Evolutionary conservation across 148 eudicot genomes (phyloP).

Genomic region (Silene conica): DNA sequence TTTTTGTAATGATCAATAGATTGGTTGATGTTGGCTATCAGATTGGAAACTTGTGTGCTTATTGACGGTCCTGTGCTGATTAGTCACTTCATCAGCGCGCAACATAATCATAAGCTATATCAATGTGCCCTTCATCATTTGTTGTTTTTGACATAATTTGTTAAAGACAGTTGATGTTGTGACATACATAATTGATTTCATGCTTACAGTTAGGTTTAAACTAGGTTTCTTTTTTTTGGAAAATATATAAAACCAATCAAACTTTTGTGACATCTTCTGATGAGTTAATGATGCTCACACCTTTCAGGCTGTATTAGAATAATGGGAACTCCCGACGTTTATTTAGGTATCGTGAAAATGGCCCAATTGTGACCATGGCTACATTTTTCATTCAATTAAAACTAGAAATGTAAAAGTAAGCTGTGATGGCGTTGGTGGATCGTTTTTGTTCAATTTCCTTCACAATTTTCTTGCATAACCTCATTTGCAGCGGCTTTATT

Average conservation of each 20-base stretch:
- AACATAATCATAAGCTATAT: constrained; percentile 30
- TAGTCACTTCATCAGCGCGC: constrained; percentile 22
- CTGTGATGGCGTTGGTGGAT: background rate
- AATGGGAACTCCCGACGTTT: no score
- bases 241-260: background rate
- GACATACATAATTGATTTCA: constrained; percentile 4
- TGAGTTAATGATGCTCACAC: no score
- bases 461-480: background rate
- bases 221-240: background rate
- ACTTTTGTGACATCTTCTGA: no score
- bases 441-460: background rate
- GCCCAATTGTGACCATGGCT: background rate
- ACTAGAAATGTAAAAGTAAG: background rate
- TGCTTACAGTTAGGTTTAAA: no score
- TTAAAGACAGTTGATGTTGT: background rate
- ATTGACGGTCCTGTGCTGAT: constrained; percentile 32
- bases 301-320: no score
- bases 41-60: constrained; percentile 14
- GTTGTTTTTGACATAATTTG: background rate
- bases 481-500: background rate
- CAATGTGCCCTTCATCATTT: constrained; percentile 9
- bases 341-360: background rate
- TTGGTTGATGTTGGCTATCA: background rate
- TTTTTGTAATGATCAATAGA: background rate
- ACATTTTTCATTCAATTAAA: no score